Evolutionary conservation across 2,329 filamentous ascomycete genomes (phyloP), one percentile per base, ranked within the genome.

Genomic region (Ascochyta fabae): DNA sequence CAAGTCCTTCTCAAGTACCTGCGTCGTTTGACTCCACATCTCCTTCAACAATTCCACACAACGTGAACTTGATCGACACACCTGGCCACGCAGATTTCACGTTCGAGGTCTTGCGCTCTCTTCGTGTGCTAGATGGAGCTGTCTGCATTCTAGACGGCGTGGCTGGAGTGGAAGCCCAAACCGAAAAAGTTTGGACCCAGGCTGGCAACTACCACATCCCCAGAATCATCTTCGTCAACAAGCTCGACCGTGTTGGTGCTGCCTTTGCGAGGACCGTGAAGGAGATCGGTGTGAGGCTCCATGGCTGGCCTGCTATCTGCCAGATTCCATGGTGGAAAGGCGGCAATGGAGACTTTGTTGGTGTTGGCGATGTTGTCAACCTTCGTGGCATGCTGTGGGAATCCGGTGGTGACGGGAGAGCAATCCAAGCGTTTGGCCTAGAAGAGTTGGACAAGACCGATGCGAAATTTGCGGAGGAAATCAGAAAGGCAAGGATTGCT

Each of bases 51-150:
- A 73, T 79, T 6, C 75, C 85, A 1, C 87, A 94, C 72, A 76
- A 74, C 33, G 63, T 72, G 50, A 75, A 75, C 48, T 65, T 75
- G 19, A 98, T 99, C 57, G 95, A 99, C 73, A 98, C 95, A 0
- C 95, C 95, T 2, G 95, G 95, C 1, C 95, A 99, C 71, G 93
- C 96, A 22, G 95, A 99, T 74, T 99, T 99, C 68, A 92, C 94
- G 0, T 98, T 98, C 69, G 95, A 99, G 74, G 95, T 98, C 2
- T 84, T 97, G 62, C 87, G 95, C 12, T 98, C 94, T 29, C 81
- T 98, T 6, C 88, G 92, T 19, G 89, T 96, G 31, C 83, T 96
- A 0, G 92, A 96, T 70, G 92, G 92, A 5, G 92, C 92, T 1
- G 88, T 96, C n/a, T 96, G 92, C 68, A 93, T 96, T 67, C 86